Percentiles rank a stretch among this genome's conserved stretches.
phyloP scores from a whole-genome alignment of 2,329 filamentous ascomycete species.

The Samsoniella hepiali region DNA sequence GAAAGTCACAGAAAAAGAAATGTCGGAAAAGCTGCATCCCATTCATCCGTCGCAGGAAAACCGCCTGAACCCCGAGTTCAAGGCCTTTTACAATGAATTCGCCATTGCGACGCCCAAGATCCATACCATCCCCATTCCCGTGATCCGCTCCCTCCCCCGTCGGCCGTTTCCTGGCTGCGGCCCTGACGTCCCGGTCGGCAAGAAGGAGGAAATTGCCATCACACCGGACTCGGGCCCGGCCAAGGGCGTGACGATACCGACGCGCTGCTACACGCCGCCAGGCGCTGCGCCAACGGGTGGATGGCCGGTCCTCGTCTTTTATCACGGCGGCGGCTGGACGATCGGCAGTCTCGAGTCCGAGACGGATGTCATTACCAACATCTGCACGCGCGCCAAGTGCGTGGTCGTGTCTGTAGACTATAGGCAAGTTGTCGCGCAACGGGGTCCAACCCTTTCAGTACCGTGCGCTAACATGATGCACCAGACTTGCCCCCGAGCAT shows the following conservation, averaged over 20 bases:
- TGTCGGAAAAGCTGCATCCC: constrained; percentile 30
- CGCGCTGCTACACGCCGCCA: constrained; percentile 43
- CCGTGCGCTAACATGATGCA: neutral
- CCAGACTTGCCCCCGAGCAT: constrained; percentile 45
- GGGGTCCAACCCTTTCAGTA: neutral
- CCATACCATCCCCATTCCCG: neutral
- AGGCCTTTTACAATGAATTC: constrained; percentile 2
- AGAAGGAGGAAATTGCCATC: neutral
- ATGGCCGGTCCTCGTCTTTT: constrained; percentile 49
- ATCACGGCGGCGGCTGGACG: constrained; percentile 51
- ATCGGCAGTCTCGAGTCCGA: constrained; percentile 49
- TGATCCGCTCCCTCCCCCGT: neutral
- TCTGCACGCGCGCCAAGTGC: constrained; percentile 31
- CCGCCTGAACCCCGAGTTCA: constrained; percentile 6
- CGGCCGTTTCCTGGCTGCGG: constrained; percentile 5
- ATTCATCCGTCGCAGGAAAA: constrained; percentile 20
- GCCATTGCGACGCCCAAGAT: neutral
- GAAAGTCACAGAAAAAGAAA: neutral
- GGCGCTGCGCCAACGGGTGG: constrained; percentile 36
- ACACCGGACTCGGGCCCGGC: constrained; percentile 33
- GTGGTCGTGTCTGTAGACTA: constrained; percentile 18
- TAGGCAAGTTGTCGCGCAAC: neutral
- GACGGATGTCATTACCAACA: constrained; percentile 45
- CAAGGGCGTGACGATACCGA: constrained; percentile 25
- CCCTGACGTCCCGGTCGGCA: neutral